Conservation (phyloP, 352 stramenopile genomes). For the Pythium rhizo-oryzae region DNA sequence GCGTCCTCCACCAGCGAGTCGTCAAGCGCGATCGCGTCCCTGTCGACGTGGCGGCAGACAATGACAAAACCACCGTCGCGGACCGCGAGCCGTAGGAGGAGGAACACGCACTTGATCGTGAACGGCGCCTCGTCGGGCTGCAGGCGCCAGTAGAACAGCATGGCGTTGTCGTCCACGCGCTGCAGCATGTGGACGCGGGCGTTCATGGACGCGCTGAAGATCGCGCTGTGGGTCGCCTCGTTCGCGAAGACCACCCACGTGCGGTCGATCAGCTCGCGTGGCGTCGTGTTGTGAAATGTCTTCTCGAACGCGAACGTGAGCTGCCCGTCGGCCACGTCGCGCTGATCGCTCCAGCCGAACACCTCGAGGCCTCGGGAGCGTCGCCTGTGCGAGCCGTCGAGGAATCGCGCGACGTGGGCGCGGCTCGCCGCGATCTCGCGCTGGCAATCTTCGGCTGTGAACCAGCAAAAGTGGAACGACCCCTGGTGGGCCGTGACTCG, state of each 20-base stretch:
- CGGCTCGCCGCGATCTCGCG: background rate
- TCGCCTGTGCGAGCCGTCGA: no score
- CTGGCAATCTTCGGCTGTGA: background rate
- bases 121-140: background rate
- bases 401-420: background rate
- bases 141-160: conserved; percentile 17
- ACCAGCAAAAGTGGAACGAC: background rate
- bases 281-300: background rate
- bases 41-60: conserved; percentile 11
- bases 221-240: background rate
- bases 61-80: conserved; percentile 7
- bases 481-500: background rate
- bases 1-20: background rate
- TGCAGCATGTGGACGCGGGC: conserved; percentile 1
- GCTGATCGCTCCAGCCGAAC: conserved; percentile 16
- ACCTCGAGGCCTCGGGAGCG: conserved; percentile 2
- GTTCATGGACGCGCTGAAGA: conserved; percentile 21
- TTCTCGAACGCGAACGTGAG: conserved; percentile 21
- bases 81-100: conserved; percentile 7
- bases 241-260: conserved; percentile 17
- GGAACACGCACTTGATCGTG: conserved; percentile 9
- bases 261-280: conserved; percentile 5
- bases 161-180: conserved; percentile 16
- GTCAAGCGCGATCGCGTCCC: conserved; percentile 5
- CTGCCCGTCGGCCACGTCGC: background rate